A percentile compares a stretch with the other conserved stretches of the same genome.
These are phyloP conservation scores for Tilletia indica DNA, from an alignment of 1,284 basidiomycete species.

Conservation along the genomic window DNA sequence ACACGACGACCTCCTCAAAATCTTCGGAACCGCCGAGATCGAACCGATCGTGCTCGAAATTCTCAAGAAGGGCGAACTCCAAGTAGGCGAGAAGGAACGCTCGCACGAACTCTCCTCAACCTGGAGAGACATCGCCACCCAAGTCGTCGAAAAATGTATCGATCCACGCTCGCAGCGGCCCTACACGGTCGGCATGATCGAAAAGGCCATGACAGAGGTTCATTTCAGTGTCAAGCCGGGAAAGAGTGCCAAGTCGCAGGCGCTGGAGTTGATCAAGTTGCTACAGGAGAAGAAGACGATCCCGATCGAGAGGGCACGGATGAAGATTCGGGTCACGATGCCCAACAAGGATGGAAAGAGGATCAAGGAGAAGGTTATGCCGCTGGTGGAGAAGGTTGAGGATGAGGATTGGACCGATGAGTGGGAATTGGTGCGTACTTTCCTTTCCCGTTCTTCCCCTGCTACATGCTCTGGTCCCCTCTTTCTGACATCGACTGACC, in stretches of 20 bases:
- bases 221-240: conserved; percentile 84
- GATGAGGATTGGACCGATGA: conserved; percentile 74
- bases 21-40: conserved; percentile 76
- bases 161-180: conserved; percentile 85
- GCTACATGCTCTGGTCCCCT: too few relatives aligned
- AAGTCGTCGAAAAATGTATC: conserved; percentile 91
- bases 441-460: too few relatives aligned
- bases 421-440: conserved; percentile 77
- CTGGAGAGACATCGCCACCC: conserved; percentile 87
- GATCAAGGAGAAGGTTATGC: conserved; percentile 71
- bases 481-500: conserved; percentile 14
- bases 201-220: conserved; percentile 94
- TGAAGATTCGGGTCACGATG: conserved; percentile 83
- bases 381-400: conserved; percentile 78
- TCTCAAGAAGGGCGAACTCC: conserved; percentile 90
- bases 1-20: conserved; percentile 82
- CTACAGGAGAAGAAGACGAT: conserved; percentile 71
- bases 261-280: conserved; percentile 84
- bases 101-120: conserved; percentile 80
- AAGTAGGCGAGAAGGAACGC: conserved; percentile 95
- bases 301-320: conserved; percentile 84
- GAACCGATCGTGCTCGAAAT: conserved; percentile 85
- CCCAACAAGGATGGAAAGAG: conserved; percentile 71
- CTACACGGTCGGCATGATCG: conserved; percentile 92
- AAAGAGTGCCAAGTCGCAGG: conserved; percentile 75